Conservation (phyloP, 805 yeast genomes). For the Starmerella stellata region DNA sequence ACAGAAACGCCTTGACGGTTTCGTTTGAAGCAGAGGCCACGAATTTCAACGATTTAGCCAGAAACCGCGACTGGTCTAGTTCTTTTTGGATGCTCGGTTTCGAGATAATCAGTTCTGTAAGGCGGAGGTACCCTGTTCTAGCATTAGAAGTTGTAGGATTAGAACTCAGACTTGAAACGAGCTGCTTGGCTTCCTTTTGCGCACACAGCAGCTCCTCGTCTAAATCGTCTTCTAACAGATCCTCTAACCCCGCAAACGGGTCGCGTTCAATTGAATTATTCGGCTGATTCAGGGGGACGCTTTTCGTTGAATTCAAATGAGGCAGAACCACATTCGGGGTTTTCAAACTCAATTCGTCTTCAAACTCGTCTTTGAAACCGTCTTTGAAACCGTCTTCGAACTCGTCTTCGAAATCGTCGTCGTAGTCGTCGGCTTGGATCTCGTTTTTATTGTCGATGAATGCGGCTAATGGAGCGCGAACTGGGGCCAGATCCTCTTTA, state of each 20-base stretch:
- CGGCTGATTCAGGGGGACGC: background rate
- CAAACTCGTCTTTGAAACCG: conserved; percentile 8
- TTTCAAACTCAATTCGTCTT: background rate
- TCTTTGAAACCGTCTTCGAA: conserved; percentile 1
- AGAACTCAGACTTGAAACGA: conserved; percentile 1
- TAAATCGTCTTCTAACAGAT: conserved; percentile 22
- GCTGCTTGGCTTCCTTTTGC: conserved; percentile 14
- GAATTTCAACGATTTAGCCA: conserved; percentile 7
- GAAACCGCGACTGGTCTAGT: conserved; percentile 8
- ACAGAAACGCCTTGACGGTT: conserved; percentile 8
- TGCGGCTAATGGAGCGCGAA: background rate
- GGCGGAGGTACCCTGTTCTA: conserved; percentile 9
- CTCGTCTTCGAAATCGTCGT: conserved; percentile 10
- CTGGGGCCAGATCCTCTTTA: background rate
- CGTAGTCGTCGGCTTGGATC: background rate
- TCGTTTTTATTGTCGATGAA: no score
- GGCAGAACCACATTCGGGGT: no score
- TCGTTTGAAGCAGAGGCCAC: background rate
- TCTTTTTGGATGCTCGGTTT: conserved; percentile 11
- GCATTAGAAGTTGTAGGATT: conserved; percentile 5
- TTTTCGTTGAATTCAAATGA: background rate
- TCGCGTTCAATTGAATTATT: conserved; percentile 4
- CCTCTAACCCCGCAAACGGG: conserved; percentile 28
- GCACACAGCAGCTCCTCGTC: conserved; percentile 13
- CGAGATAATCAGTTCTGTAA: conserved; percentile 14